These are phyloP conservation scores for Mesembryanthemum crystallinum DNA, from an alignment of 148 eudicot genomes.

Conservation along the genomic window DNA sequence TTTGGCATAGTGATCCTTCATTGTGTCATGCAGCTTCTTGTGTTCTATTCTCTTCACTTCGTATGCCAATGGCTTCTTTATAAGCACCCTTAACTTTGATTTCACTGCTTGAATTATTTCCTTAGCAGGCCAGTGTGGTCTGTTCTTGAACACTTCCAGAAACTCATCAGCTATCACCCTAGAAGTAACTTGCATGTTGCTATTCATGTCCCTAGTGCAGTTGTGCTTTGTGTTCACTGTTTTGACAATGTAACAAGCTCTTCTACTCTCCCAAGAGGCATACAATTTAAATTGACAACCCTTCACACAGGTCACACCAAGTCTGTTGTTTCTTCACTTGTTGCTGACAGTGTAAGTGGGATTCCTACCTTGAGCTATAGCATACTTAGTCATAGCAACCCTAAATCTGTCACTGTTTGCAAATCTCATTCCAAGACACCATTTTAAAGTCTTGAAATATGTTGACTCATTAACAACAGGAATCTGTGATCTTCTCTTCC, in stretches of 20 bases:
- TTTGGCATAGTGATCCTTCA: background rate
- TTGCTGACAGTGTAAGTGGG: background rate
- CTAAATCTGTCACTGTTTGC: background rate
- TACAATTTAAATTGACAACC: background rate
- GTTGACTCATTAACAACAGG: too few species aligned
- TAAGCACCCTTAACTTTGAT: too few species aligned
- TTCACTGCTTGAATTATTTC: too few species aligned
- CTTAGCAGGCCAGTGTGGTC: background rate
- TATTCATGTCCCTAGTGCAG: background rate
- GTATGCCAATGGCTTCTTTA: background rate
- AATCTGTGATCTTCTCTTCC: too few species aligned
- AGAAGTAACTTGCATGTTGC: background rate
- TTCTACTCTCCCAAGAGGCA: background rate
- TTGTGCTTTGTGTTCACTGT: background rate
- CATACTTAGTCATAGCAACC: background rate
- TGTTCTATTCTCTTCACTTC: background rate
- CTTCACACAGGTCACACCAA: background rate
- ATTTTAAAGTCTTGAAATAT: too few species aligned
- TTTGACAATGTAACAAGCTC: conserved; percentile 4
- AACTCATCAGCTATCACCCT: background rate
- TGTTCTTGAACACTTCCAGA: background rate
- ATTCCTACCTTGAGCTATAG: background rate
- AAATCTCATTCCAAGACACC: too few species aligned
- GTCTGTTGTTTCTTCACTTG: background rate
- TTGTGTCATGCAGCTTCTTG: background rate